Base-by-base conservation (phyloP, 2,329 filamentous ascomycete species). In the Phialophora chinensis region DNA sequence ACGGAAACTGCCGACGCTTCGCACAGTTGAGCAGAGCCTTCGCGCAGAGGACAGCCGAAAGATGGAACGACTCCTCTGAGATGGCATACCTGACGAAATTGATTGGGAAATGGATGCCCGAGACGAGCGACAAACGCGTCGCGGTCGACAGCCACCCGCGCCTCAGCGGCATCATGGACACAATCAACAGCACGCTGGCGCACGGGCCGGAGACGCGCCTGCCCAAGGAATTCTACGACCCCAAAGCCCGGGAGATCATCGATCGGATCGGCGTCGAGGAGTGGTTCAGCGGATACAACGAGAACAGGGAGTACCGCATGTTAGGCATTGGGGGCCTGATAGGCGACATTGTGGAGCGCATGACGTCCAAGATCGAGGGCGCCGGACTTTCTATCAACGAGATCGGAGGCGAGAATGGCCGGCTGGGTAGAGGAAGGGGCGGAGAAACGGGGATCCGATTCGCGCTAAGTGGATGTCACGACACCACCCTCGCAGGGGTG, bases 101-200 rank as follows among this genome's bases (percentile, higher is more conserved):
- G 66, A 88, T 93, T 62, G 88, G 90, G 42, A 92, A 91, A 77
- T 96, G 90, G 87, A 96, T 98, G 91, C 92, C 92, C 0, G 84
- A 87, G 7, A 84, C 84, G 42, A 84, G 83, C 33, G 60, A 66
- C 49, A 85, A 85, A 11, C 84, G 85, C 47, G 88, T 97, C 8
- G 91, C 90, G 29, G 91, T 98, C 8, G 93, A 97, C 77, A 89
- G 89, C 0, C 89, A 90, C 66, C 95, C 95, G 0, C 85, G 93
- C 53, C 83, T 98, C 12, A 93, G 89, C 5, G 95, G 95, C 61
- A 90, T 99, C 73, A 92, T 96, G 90, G 95, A 99, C 79, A 95
- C 92, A 0, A 86, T 98, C 74, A 98, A 97, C 76, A 88, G 92
- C 6, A 96, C 92, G 0, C 83, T 91, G 12, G 94, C 93, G 2